A percentile compares a stretch with the other conserved stretches of the same genome.
These are phyloP conservation scores for Phlyctochytrium arcticum DNA, from an alignment of 192 early-diverging fungal genomes.

Conservation along the genomic window DNA sequence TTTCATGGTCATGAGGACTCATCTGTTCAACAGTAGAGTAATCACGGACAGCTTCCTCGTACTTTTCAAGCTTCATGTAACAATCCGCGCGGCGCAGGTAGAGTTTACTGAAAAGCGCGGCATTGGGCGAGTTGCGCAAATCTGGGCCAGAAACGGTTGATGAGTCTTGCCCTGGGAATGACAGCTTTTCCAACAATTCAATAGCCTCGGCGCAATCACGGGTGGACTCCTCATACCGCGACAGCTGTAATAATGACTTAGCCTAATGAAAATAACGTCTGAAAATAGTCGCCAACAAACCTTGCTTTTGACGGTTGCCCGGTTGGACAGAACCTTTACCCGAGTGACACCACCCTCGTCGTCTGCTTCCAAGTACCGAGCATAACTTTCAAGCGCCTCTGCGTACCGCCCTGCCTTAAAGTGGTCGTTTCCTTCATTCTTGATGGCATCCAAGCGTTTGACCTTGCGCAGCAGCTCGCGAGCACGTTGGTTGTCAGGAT, in stretches of 20 bases:
- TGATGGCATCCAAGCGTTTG: constrained; percentile 58
- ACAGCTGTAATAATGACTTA: constrained; percentile 29
- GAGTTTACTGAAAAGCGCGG: constrained; percentile 65
- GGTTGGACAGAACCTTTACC: constrained; percentile 70
- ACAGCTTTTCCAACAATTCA: constrained; percentile 47
- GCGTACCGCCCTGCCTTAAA: constrained; percentile 55
- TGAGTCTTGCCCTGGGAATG: constrained; percentile 22
- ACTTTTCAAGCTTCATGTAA: constrained; percentile 66
- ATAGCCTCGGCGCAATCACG: constrained; percentile 65
- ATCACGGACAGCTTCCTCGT: constrained; percentile 77
- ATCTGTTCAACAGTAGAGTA: constrained; percentile 57
- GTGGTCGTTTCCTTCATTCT: constrained; percentile 70
- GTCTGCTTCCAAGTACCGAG: constrained; percentile 62
- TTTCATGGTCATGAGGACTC: constrained; percentile 59
- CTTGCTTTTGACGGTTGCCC: constrained; percentile 68
- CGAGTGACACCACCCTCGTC: constrained; percentile 57
- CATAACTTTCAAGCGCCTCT: constrained; percentile 68
- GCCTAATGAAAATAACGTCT: not conserved
- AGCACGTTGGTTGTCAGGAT: constrained; percentile 73
- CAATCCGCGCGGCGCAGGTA: constrained; percentile 73
- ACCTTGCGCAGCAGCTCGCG: constrained; percentile 61
- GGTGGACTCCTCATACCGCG: constrained; percentile 51
- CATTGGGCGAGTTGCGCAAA: constrained; percentile 29
- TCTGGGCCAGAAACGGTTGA: constrained; percentile 30
- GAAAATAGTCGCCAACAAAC: constrained; percentile 10